Evolutionary conservation across 2,329 filamentous ascomycete genomes (phyloP).

Genomic region (Laburnicola sp.): DNA sequence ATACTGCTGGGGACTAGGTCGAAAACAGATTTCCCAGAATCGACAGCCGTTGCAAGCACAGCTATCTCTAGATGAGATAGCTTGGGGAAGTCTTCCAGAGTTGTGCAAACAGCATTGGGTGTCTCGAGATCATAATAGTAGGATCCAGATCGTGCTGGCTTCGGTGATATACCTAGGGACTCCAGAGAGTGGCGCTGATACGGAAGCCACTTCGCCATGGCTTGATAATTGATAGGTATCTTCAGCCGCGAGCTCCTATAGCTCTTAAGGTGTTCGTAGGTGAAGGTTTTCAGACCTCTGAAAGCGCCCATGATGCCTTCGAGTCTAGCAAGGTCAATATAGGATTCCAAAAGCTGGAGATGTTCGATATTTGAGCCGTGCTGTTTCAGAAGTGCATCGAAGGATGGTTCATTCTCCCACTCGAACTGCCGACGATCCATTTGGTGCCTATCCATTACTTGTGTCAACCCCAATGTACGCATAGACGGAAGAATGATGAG

Average conservation of each 20-base stretch:
- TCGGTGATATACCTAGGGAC: not conserved
- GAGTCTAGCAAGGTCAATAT: not conserved
- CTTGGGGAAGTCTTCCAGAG: not conserved
- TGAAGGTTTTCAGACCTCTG: slow-evolving; percentile 4
- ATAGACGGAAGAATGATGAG: slow-evolving; percentile 5
- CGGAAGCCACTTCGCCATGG: not conserved
- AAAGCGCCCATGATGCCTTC: not conserved
- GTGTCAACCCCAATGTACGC: slow-evolving; percentile 1
- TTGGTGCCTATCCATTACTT: not conserved
- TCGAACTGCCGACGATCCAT: not conserved
- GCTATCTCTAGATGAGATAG: not conserved
- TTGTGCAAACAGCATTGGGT: not conserved
- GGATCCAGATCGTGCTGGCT: not conserved
- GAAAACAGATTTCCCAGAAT: too few species aligned
- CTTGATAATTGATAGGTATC: not conserved
- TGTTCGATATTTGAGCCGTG: slow-evolving; percentile 2
- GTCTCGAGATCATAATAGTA: not conserved
- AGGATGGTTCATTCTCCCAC: not conserved
- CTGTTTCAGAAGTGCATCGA: not conserved
- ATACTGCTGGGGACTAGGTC: too few species aligned
- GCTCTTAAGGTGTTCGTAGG: not conserved
- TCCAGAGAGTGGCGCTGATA: not conserved
- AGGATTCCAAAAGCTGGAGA: slow-evolving; percentile 2
- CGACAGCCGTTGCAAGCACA: too few species aligned
- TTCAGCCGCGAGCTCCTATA: not conserved